Evolutionary conservation across 169 alveolate genomes (phyloP).

Genomic region (Theileria luwenshuni): DNA sequence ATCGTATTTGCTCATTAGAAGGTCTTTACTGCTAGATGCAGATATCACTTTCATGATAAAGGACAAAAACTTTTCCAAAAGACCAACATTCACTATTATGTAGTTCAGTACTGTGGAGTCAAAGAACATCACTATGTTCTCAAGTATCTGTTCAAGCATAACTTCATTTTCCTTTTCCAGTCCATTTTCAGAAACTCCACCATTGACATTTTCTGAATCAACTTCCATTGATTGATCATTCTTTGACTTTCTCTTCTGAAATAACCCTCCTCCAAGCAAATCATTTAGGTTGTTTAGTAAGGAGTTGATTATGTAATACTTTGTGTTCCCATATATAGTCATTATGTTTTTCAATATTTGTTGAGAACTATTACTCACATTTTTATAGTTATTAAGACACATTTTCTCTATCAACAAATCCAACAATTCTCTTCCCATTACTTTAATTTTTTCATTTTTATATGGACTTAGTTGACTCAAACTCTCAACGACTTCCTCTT

Average conservation of each 20-base stretch:
- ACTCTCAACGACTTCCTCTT: no score
- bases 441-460: no score
- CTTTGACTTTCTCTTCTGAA: no score
- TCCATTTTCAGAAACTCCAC: no score
- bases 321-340: background rate
- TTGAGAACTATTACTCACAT: background rate
- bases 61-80: slow-evolving; percentile 36
- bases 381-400: slow-evolving; percentile 3
- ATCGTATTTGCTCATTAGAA: slow-evolving; percentile 59
- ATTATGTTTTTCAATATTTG: slow-evolving; percentile 2
- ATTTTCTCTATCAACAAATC: slow-evolving; percentile 4
- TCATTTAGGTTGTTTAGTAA: background rate
- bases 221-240: background rate
- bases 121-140: slow-evolving; percentile 1
- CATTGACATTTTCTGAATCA: background rate
- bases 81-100: background rate
- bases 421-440: background rate
- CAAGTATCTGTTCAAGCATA: background rate
- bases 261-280: no score
- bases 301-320: background rate
- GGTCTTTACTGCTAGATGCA: slow-evolving; percentile 46
- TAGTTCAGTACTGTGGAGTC: slow-evolving; percentile 3
- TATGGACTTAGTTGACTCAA: no score
- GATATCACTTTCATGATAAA: slow-evolving; percentile 32
- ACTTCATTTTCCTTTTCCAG: slow-evolving; percentile 6